Base-by-base conservation (phyloP, 345 rosid genomes). In the Kernera saxatilis region DNA sequence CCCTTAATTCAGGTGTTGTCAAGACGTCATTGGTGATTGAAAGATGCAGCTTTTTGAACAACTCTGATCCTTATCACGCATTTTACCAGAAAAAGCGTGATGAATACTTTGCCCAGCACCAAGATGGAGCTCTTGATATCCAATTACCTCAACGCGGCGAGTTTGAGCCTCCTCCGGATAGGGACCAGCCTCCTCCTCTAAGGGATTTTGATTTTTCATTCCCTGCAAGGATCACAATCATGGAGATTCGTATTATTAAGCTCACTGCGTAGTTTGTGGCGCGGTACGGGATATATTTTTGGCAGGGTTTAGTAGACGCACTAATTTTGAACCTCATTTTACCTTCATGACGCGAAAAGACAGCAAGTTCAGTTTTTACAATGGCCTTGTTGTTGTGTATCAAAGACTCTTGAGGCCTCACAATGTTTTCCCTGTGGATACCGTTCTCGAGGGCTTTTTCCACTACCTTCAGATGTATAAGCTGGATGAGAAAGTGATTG, bases 181-280 rank as follows among this genome's bases (percentile, higher is more conserved):
- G 44, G 15, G 17, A 39, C 7, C 17, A 14, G 2, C 21, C 48
- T 6, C 21, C 48, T 15, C 21, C 8, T 15, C 2, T 41, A 15
- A 41, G 8, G 3, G 46, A 41, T n/a, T n/a, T n/a, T n/a, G n/a
- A 7, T n/a, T 15, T 41, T 11, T 10, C n/a, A 19, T 46, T 3
- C 74, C 93, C 89, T 48, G 89, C 81, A 64, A 87, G 86, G 46
- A 83, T 83, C 27, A 82, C 87, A 3, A 83, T 87, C 40, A 86
- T 84, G 72, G 93, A 88, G 65, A 79, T 88, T 48, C 87, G 84
- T 76, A 84, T 88, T 44, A 84, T 88, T 41, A 88, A 84, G 85
- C 84, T 86, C 35, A 88, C 93, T 0, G 91, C 93, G 0, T 89
- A 82, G 81, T 88, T 84, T 78, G 91, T 88, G 22, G 87, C 88